A percentile compares a stretch with the other conserved stretches of the same genome.
Evolutionary conservation across 2,329 filamentous ascomycete genomes (phyloP).

Genomic region (Gnomoniopsis sp.): DNA sequence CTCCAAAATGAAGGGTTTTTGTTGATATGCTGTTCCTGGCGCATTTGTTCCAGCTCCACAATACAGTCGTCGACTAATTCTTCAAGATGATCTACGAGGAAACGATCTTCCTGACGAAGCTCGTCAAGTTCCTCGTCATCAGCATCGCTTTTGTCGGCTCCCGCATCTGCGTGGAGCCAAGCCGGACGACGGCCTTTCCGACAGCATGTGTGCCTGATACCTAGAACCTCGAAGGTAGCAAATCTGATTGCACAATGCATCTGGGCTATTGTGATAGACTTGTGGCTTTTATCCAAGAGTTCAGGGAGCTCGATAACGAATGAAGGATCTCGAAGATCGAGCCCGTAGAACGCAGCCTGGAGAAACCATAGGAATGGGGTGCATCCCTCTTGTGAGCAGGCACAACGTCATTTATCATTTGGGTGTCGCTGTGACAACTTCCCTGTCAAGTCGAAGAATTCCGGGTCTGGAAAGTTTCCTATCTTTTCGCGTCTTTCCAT

Average conservation of each 20-base stretch:
- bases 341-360: too few relatives aligned
- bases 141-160: too few relatives aligned
- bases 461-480: too few relatives aligned
- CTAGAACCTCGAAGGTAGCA: background rate
- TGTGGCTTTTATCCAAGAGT: background rate
- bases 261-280: background rate
- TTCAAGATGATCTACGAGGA: background rate
- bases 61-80: background rate
- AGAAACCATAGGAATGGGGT: constrained; percentile 6
- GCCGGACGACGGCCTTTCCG: too few relatives aligned
- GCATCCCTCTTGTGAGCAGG: background rate
- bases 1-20: background rate
- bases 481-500: background rate
- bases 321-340: background rate
- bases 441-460: background rate
- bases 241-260: background rate
- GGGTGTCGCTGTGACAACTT: background rate
- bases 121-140: background rate
- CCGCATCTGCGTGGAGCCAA: too few relatives aligned
- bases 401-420: background rate
- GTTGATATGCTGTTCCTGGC: background rate
- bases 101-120: background rate
- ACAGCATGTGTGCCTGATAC: constrained; percentile 1
- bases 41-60: background rate
- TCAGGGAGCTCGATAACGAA: background rate